Percentiles rank a stretch among this genome's conserved stretches.
Conservation (phyloP, 2,329 filamentous ascomycete genomes). For the Nemania abortiva region DNA sequence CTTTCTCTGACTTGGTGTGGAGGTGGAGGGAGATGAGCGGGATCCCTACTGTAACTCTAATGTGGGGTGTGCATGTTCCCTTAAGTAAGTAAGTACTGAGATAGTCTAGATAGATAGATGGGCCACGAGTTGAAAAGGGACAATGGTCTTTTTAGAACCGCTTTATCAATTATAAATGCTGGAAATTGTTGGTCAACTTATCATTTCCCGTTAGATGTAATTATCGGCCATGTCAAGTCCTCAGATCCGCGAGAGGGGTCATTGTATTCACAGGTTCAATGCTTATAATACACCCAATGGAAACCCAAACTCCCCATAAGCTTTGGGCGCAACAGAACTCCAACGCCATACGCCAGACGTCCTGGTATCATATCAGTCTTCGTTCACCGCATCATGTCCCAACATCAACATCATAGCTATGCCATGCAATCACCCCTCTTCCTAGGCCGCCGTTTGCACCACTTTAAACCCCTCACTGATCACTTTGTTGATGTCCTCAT, state of each 20-base stretch:
- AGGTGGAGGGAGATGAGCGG: constrained; percentile 21
- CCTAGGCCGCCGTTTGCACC: constrained; percentile 68
- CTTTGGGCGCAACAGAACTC: constrained; percentile 2
- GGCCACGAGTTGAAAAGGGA: not conserved
- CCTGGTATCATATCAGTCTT: constrained; percentile 30
- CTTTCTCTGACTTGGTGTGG: constrained; percentile 8
- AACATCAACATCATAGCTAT: no score
- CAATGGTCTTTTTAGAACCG: not conserved
- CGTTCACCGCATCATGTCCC: constrained; percentile 10
- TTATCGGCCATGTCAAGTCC: not conserved
- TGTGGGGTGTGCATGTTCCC: constrained; percentile 26
- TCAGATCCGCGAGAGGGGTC: not conserved
- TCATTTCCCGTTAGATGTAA: not conserved
- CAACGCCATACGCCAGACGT: constrained; percentile 31
- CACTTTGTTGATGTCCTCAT: constrained; percentile 85
- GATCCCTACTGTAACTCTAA: constrained; percentile 13
- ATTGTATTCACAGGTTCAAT: constrained; percentile 14
- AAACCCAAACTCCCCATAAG: not conserved
- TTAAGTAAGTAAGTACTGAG: not conserved
- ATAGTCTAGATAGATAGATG: not conserved
- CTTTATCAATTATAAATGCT: not conserved
- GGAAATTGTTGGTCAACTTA: not conserved
- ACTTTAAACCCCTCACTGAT: constrained; percentile 82
- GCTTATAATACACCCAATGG: not conserved
- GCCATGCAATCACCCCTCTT: not conserved